phyloP scores from a whole-genome alignment of 139 green algal genomes.

The Closterium sp. region DNA sequence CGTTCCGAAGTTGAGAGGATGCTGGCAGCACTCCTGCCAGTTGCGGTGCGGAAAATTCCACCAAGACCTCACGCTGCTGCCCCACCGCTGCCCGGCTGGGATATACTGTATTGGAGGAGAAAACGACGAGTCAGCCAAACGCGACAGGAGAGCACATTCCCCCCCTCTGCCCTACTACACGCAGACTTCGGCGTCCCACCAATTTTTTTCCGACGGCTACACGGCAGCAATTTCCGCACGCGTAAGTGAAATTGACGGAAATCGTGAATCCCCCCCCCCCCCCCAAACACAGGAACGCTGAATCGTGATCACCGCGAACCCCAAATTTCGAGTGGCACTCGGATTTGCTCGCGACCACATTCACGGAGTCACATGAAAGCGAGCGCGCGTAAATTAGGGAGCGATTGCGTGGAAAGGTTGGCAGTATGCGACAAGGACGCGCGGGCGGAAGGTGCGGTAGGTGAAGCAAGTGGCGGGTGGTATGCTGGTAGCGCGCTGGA shows the following conservation, averaged over 20 bases:
- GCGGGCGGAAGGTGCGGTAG: neutral
- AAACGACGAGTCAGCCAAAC: no score
- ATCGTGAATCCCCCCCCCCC: neutral
- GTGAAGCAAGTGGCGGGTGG: no score
- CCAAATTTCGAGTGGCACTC: neutral
- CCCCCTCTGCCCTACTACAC: no score
- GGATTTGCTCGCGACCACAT: neutral
- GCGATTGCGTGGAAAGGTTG: neutral
- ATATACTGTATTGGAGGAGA: no score
- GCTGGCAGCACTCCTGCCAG: neutral
- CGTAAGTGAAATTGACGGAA: neutral
- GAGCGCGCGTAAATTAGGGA: neutral
- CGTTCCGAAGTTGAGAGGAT: neutral
- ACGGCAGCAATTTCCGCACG: neutral
- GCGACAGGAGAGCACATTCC: no score
- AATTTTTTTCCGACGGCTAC: neutral
- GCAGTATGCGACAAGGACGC: neutral
- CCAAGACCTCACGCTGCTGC: neutral
- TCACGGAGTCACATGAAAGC: neutral
- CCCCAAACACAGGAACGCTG: neutral
- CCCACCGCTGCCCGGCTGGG: neutral
- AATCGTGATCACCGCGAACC: neutral
- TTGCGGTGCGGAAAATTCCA: neutral
- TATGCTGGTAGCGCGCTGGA: neutral
- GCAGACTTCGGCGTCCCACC: neutral